Percentiles rank a stretch among this genome's conserved stretches.
phyloP scores from a whole-genome alignment of 2,329 filamentous ascomycete genomes.

The Dendrostoma leiphaemia region DNA sequence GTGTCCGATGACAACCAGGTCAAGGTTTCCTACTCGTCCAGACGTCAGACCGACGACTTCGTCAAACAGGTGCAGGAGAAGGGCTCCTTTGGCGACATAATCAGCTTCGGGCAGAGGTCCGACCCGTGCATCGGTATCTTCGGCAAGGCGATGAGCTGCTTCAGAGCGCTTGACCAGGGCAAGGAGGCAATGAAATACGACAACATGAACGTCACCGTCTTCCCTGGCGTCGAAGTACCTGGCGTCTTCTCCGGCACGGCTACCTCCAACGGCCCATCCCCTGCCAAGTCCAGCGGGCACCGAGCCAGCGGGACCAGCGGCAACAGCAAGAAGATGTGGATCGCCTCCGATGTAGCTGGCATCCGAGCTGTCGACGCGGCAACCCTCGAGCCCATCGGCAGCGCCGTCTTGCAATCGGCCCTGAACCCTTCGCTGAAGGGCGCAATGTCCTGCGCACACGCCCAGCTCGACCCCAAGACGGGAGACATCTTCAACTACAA shows the following conservation, averaged over 20 bases:
- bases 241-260: not conserved
- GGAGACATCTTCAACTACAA: constrained; percentile 84
- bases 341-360: constrained; percentile 53
- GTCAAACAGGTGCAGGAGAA: constrained; percentile 56
- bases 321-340: constrained; percentile 44
- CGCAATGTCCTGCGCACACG: constrained; percentile 67
- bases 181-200: constrained; percentile 32
- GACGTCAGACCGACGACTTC: constrained; percentile 63
- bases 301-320: not conserved
- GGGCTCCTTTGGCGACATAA: constrained; percentile 52
- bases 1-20: constrained; percentile 24
- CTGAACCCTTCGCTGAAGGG: constrained; percentile 71
- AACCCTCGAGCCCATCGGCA: constrained; percentile 70
- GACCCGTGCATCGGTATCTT: constrained; percentile 76
- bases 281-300: constrained; percentile 37
- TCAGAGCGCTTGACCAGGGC: constrained; percentile 34
- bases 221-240: constrained; percentile 24
- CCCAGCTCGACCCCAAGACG: constrained; percentile 66
- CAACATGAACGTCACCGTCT: constrained; percentile 67
- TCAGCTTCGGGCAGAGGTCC: constrained; percentile 68
- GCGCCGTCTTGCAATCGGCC: constrained; percentile 51
- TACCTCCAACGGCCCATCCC: constrained; percentile 5
- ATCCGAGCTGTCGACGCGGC: constrained; percentile 64
- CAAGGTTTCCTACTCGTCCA: constrained; percentile 67
- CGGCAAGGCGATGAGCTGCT: constrained; percentile 66